Evolutionary conservation across 192 early-diverging fungal species (phyloP).

Genomic region (Podila horticola): DNA sequence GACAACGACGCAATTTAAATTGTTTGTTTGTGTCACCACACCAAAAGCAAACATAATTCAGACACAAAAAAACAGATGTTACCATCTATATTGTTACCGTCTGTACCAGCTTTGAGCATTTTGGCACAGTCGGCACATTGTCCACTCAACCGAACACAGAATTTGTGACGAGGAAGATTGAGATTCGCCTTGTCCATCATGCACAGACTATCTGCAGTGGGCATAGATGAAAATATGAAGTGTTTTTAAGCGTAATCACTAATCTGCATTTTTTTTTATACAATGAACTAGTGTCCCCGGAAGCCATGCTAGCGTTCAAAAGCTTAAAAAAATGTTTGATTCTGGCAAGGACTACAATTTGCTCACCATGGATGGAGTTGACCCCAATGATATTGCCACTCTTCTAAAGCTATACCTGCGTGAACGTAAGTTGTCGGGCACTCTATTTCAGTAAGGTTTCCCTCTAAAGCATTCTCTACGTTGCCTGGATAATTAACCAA

Average conservation of each 20-base stretch:
- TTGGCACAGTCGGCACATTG: no score
- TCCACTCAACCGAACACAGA: no score
- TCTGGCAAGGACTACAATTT: constrained; percentile 64
- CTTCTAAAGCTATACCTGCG: constrained; percentile 69
- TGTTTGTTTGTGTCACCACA: no score
- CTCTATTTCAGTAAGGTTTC: no score
- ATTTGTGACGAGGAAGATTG: no score
- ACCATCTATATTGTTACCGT: no score
- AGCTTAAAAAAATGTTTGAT: constrained; percentile 59
- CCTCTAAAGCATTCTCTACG: neutral
- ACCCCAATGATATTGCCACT: constrained; percentile 69
- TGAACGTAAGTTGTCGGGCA: constrained; percentile 58
- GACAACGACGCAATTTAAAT: neutral
- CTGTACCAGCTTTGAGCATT: no score
- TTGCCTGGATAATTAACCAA: neutral
- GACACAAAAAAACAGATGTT: no score
- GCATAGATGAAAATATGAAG: neutral
- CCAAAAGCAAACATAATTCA: no score
- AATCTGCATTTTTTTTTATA: neutral
- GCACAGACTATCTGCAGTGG: neutral
- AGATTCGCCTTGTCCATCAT: no score
- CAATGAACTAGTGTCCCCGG: constrained; percentile 55
- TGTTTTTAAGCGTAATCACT: neutral
- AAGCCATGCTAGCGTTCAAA: constrained; percentile 61
- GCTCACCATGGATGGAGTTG: constrained; percentile 43